Percentiles rank a stretch among this genome's conserved stretches.
Conservation (phyloP, 768 basidiomycete genomes). For the Serendipita sp. region DNA sequence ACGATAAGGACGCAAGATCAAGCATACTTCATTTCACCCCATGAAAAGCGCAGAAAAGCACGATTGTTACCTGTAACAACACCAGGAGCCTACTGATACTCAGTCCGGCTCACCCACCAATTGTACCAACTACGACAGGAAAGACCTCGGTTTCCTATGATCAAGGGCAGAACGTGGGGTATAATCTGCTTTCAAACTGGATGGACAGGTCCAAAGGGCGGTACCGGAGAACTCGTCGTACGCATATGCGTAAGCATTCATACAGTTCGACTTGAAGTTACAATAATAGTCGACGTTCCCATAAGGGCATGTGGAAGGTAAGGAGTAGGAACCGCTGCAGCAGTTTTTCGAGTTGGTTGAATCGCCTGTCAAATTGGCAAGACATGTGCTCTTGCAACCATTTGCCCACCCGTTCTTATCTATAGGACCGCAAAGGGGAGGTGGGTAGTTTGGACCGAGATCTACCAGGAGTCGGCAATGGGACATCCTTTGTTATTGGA, state of each 20-base stretch:
- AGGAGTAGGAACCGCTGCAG: constrained; percentile 40
- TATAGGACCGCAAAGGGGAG: constrained; percentile 33
- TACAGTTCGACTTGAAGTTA: constrained; percentile 35
- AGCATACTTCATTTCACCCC: too few relatives aligned
- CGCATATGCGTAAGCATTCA: constrained; percentile 36
- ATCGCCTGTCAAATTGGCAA: constrained; percentile 24
- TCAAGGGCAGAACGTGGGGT: constrained; percentile 31
- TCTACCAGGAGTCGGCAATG: constrained; percentile 43
- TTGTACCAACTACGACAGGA: too few relatives aligned
- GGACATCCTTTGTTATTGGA: constrained; percentile 38
- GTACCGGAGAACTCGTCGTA: constrained; percentile 27
- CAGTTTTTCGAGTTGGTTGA: constrained; percentile 47
- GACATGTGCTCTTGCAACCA: constrained; percentile 47
- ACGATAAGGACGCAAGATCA: too few relatives aligned
- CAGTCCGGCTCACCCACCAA: too few relatives aligned
- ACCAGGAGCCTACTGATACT: too few relatives aligned
- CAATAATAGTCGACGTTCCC: constrained; percentile 27
- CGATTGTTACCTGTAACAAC: too few relatives aligned
- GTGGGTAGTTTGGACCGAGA: constrained; percentile 39
- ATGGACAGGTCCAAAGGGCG: constrained; percentile 37
- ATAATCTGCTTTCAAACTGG: constrained; percentile 23
- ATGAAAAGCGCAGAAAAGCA: too few relatives aligned
- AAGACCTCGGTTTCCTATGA: too few relatives aligned
- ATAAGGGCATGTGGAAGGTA: constrained; percentile 38
- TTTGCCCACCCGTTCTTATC: constrained; percentile 37